phyloP scores from a whole-genome alignment of 345 rosid species.

The Pistacia atlantica region DNA sequence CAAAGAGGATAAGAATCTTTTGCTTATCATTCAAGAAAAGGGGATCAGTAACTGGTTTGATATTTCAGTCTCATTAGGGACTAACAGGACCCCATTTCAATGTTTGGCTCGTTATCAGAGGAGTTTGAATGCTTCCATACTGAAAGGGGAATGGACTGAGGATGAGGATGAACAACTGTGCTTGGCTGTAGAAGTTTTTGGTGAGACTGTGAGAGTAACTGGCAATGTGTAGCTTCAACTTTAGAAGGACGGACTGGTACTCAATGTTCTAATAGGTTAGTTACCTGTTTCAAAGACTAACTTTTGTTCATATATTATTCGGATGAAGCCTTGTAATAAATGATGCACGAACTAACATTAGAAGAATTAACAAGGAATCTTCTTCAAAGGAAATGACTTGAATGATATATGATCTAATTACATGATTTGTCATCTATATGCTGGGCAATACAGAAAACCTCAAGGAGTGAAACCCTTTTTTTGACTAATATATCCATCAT shows the following conservation, averaged over 20 bases:
- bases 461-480: too few species aligned
- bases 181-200: conserved; percentile 64
- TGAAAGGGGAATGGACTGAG: conserved; percentile 75
- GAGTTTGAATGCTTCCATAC: conserved; percentile 68
- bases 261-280: conserved; percentile 93
- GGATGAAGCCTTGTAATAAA: not conserved
- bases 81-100: conserved; percentile 84
- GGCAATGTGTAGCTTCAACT: conserved; percentile 84
- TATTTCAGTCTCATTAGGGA: conserved; percentile 65
- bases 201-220: conserved; percentile 49
- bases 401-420: conserved; percentile 2
- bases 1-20: conserved; percentile 58
- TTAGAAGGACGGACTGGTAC: conserved; percentile 77
- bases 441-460: too few species aligned
- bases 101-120: conserved; percentile 87
- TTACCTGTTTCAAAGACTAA: conserved; percentile 18
- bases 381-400: not conserved
- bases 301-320: not conserved
- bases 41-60: conserved; percentile 71
- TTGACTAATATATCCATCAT: not conserved
- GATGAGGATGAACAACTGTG: conserved; percentile 90
- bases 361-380: not conserved
- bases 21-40: conserved; percentile 54
- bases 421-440: not conserved
- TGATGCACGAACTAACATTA: not conserved